These are phyloP conservation scores for Tillandsia fasciculata DNA, from an alignment of 176 grass and related monocot genomes.

Conservation along the genomic window DNA sequence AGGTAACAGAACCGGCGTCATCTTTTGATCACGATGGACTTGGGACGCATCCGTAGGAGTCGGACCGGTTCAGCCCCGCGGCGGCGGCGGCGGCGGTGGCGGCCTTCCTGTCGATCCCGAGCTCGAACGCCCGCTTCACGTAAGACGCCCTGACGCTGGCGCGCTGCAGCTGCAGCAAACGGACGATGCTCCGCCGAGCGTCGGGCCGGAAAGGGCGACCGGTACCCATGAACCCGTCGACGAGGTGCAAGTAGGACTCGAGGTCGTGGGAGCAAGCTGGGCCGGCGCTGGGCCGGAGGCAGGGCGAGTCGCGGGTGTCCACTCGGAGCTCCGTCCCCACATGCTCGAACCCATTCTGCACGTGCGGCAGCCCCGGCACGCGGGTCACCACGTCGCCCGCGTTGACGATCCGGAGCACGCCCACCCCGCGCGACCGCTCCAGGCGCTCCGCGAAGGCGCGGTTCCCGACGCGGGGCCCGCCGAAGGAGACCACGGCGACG, in stretches of 20 bases:
- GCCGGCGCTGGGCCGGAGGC: slow-evolving; percentile 51
- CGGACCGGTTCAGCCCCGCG: slow-evolving; percentile 7
- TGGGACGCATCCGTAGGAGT: neutral
- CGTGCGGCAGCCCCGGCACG: slow-evolving; percentile 48
- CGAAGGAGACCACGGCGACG: slow-evolving; percentile 78
- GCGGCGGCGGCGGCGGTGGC: slow-evolving; percentile 1
- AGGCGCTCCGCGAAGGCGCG: slow-evolving; percentile 48
- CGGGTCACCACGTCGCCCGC: slow-evolving; percentile 69
- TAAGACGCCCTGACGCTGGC: slow-evolving; percentile 77
- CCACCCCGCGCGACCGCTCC: slow-evolving; percentile 30
- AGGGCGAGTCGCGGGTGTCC: slow-evolving; percentile 62
- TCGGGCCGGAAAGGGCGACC: slow-evolving; percentile 59
- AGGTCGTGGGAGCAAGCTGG: slow-evolving; percentile 77
- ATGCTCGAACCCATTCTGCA: slow-evolving; percentile 54
- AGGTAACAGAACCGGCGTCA: neutral
- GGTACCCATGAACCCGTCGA: slow-evolving; percentile 75
- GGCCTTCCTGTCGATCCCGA: slow-evolving; percentile 47
- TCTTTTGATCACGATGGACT: neutral
- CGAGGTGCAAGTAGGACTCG: slow-evolving; percentile 84
- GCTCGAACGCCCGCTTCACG: slow-evolving; percentile 44
- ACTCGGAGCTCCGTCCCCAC: slow-evolving; percentile 56
- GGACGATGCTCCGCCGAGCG: slow-evolving; percentile 55
- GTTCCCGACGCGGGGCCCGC: slow-evolving; percentile 76
- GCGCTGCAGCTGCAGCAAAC: slow-evolving; percentile 52
- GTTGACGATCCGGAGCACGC: slow-evolving; percentile 77